Evolutionary conservation across 106 monocot species (phyloP), one percentile per base, ranked within the genome.

Genomic region (Dactylorhiza incarnata): DNA sequence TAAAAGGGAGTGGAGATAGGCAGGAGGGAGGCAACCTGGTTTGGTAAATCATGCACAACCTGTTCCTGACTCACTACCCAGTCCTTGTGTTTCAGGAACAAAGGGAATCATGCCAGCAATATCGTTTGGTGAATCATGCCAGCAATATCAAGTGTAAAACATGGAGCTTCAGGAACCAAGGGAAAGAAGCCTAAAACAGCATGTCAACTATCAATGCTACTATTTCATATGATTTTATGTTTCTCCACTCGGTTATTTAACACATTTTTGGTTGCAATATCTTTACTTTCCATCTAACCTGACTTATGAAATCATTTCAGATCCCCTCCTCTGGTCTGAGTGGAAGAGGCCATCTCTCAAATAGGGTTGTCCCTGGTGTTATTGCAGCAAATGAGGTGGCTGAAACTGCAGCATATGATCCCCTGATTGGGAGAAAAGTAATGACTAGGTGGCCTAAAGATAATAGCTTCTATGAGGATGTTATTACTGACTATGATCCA

Each of bases 151-250:
- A 85, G 84, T 62, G 83, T 83, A 23, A 92, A 86, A 82, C 85
- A 82, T 49, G 92, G 87, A 76, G 71, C 76, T 77, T 58, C 78
- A 43, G 83, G 81, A 53, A 59, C 87, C 2, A 99, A 83, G 85
- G 85, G 83, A 43, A 99, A 94, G 79, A 94, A 92, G 74, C 71
- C 89, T 49, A 94, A 94, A 87, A 61, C 87, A 78, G 99, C 94
- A 82, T 66, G 92, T 83, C 45, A 73, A 13, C 14, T 51, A 43
- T 67, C 50, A 68, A 37, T 71, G 0, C 37, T 78, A 56, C 44
- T 56, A n/a, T 10, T 76, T 45, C 74, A 85, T 26, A 50, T 80
- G 19, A 48, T 49, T 49, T 72, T 72, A 46, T n/a, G 1, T 44
- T 17, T 0, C 45, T 43, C 6, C 5, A 69, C 45, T n/a, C 15